Conservation (phyloP, 345 rosid genomes). For the Salix exigua region DNA sequence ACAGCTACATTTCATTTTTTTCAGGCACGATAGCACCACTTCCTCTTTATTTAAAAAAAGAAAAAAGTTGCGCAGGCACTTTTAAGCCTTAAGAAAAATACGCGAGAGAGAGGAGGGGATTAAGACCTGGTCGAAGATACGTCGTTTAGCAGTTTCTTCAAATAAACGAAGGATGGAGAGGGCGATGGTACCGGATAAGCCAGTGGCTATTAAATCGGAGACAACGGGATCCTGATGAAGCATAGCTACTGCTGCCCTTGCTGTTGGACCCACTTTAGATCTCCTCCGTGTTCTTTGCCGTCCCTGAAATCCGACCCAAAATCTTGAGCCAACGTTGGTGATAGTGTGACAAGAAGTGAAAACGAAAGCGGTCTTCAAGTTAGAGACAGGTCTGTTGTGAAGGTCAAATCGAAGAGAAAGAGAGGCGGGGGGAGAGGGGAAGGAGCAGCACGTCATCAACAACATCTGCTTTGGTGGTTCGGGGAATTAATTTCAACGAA, state of each 20-base stretch:
- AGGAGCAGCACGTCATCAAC: neutral
- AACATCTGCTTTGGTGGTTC: neutral
- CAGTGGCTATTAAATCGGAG: slow-evolving; percentile 56
- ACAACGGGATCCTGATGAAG: slow-evolving; percentile 44
- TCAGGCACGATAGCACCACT: too few relatives aligned
- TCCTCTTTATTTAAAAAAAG: too few relatives aligned
- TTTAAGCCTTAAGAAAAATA: neutral
- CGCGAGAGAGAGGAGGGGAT: neutral
- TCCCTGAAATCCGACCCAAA: slow-evolving; percentile 2
- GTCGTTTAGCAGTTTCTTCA: slow-evolving; percentile 64
- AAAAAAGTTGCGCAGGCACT: neutral
- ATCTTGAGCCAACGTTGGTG: neutral
- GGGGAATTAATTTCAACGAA: neutral
- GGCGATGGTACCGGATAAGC: slow-evolving; percentile 37
- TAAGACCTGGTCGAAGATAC: slow-evolving; percentile 57
- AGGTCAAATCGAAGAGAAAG: neutral
- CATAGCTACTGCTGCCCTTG: slow-evolving; percentile 25
- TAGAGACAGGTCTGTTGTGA: neutral
- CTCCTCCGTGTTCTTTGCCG: neutral
- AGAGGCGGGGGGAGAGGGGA: neutral
- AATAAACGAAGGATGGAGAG: slow-evolving; percentile 47
- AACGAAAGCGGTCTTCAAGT: neutral
- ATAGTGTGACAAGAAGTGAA: neutral
- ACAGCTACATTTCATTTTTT: too few relatives aligned
- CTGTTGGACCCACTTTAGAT: slow-evolving; percentile 13